phyloP scores from a whole-genome alignment of 2,329 filamentous ascomycete genomes.

The Verticillium nonalfalfae region DNA sequence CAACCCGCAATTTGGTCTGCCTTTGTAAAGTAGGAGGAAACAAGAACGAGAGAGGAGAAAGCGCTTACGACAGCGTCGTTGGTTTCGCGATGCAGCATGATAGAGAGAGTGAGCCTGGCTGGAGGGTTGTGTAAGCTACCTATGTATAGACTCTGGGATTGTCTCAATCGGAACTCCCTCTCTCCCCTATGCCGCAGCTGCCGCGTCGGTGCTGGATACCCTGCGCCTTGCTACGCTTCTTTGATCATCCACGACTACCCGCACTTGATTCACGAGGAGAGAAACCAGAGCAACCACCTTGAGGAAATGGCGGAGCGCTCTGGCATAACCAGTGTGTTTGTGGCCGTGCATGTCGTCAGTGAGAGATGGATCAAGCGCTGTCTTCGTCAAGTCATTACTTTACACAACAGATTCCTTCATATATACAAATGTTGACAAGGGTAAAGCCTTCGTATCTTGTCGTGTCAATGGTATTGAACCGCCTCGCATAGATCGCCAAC shows the following conservation, averaged over 20 bases:
- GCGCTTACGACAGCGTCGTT: background rate
- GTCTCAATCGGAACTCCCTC: constrained; percentile 3
- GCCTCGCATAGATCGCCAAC: background rate
- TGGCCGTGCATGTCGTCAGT: background rate
- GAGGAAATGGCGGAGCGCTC: background rate
- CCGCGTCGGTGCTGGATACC: background rate
- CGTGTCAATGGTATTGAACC: background rate
- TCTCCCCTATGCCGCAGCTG: background rate
- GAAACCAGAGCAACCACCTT: too few species aligned
- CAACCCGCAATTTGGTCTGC: constrained; percentile 5
- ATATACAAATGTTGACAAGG: background rate
- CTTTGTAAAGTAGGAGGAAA: background rate
- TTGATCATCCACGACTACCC: background rate
- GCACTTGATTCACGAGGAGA: background rate
- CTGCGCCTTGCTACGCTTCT: background rate
- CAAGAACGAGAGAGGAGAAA: background rate
- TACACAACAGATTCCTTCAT: background rate
- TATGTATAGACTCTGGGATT: constrained; percentile 14
- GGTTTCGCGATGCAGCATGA: background rate
- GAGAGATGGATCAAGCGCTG: background rate
- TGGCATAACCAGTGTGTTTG: background rate
- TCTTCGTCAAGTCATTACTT: background rate
- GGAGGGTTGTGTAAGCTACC: constrained; percentile 6
- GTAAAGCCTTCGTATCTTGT: background rate
- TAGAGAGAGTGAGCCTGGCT: background rate